Evolutionary conservation across 345 rosid species (phyloP).

Genomic region (Clausena lansium): DNA sequence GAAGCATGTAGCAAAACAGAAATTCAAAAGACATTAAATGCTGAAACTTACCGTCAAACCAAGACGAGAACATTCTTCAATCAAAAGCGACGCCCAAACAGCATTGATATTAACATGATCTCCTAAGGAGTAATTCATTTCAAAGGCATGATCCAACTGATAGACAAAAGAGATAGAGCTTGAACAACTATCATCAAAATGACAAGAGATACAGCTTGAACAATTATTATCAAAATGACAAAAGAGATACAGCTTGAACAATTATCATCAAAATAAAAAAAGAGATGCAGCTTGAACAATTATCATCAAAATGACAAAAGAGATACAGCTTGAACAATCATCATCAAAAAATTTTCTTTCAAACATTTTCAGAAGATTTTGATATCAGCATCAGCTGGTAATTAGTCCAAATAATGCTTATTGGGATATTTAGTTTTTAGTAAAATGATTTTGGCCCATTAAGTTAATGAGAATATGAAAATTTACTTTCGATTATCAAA

Average conservation of each 20-base stretch:
- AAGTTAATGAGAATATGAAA: background rate
- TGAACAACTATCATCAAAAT: conserved; percentile 20
- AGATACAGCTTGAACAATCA: conserved; percentile 26
- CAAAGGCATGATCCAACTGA: conserved; percentile 59
- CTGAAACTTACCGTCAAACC: conserved; percentile 71
- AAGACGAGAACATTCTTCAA: conserved; percentile 93
- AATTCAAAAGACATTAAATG: conserved; percentile 14
- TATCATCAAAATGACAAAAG: conserved; percentile 25
- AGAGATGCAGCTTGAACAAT: conserved; percentile 26
- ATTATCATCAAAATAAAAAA: conserved; percentile 24
- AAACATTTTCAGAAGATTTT: conserved; percentile 5
- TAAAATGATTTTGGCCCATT: conserved; percentile 1
- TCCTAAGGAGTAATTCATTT: conserved; percentile 38
- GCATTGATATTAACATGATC: conserved; percentile 65
- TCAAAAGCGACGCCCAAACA: conserved; percentile 82
- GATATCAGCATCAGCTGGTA: conserved; percentile 2
- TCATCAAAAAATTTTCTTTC: conserved; percentile 2
- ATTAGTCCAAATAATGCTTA: background rate
- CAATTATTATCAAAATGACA: conserved; percentile 24
- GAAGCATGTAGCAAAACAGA: conserved; percentile 24
- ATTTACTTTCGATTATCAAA: background rate
- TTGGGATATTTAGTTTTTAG: background rate
- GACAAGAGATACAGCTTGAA: conserved; percentile 30
- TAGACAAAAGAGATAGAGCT: conserved; percentile 30
- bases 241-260: conserved; percentile 28